Evolutionary conservation across 495 filamentous ascomycete genomes (phyloP).

Genomic region (Ramalina peruviana): DNA sequence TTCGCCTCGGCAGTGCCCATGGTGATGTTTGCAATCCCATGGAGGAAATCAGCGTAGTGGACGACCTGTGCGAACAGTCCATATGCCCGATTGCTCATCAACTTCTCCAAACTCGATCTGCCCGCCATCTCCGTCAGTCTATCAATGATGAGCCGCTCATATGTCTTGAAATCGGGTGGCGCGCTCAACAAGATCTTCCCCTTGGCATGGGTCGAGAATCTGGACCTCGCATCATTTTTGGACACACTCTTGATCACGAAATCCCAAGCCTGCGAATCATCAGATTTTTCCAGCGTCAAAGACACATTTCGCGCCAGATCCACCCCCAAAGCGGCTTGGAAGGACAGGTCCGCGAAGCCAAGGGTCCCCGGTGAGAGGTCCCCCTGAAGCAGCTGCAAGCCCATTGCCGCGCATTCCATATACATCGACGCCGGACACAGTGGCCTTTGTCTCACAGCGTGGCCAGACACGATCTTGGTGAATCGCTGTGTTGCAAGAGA

Average conservation of each 20-base stretch:
- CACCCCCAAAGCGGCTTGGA: slow-evolving; percentile 6
- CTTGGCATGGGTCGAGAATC: not conserved
- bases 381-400: slow-evolving; percentile 1
- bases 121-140: not conserved
- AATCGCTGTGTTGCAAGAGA: not conserved
- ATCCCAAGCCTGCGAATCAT: not conserved
- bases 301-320: not conserved
- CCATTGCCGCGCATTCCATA: slow-evolving; percentile 19
- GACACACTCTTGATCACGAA: slow-evolving; percentile 3
- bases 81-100: slow-evolving; percentile 13
- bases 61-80: slow-evolving; percentile 17
- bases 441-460: slow-evolving; percentile 23
- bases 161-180: not conserved
- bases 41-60: slow-evolving; percentile 17
- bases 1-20: slow-evolving; percentile 13
- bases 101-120: slow-evolving; percentile 1
- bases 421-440: slow-evolving; percentile 34
- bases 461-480: slow-evolving; percentile 18
- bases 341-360: slow-evolving; percentile 5
- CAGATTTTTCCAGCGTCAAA: not conserved
- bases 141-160: slow-evolving; percentile 6
- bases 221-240: not conserved
- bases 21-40: slow-evolving; percentile 16
- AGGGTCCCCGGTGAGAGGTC: not conserved
- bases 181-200: not conserved